These are phyloP conservation scores for Stentor coeruleus DNA, from an alignment of 73 alveolate genomes.

Conservation along the genomic window DNA sequence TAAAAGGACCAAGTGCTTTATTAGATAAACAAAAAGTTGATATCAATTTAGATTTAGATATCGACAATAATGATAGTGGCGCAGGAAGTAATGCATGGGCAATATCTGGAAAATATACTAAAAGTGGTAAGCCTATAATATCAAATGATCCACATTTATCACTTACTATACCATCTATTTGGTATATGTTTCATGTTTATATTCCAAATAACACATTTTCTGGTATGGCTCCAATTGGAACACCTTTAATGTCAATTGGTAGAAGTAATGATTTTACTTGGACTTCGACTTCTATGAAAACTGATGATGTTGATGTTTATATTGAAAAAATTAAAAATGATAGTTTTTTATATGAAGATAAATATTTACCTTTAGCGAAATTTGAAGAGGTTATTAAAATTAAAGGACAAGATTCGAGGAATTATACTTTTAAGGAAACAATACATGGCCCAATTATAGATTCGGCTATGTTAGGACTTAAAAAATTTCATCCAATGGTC, in stretches of 20 bases:
- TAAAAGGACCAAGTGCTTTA: slow-evolving; percentile 5
- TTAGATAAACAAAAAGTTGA: background rate
- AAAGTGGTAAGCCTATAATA: slow-evolving; percentile 86
- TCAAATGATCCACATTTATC: slow-evolving; percentile 93
- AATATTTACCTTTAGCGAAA: background rate
- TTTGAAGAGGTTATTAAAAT: background rate
- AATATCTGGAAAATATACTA: slow-evolving; percentile 87
- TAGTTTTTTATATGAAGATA: slow-evolving; percentile 18
- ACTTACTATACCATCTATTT: slow-evolving; percentile 71
- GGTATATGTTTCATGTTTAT: slow-evolving; percentile 67
- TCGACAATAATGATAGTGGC: slow-evolving; percentile 11
- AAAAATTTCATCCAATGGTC: background rate
- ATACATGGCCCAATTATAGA: background rate
- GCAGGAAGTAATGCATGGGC: slow-evolving; percentile 79
- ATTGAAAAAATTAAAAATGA: slow-evolving; percentile 63
- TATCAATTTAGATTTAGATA: slow-evolving; percentile 27
- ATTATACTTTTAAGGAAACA: background rate
- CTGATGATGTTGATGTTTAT: slow-evolving; percentile 84
- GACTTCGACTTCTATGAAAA: slow-evolving; percentile 76
- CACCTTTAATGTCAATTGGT: slow-evolving; percentile 77
- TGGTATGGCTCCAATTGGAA: slow-evolving; percentile 79
- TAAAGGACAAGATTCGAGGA: background rate
- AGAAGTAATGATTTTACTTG: slow-evolving; percentile 66
- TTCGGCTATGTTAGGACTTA: background rate
- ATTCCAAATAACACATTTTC: slow-evolving; percentile 30